phyloP scores from a whole-genome alignment of 2,329 filamentous ascomycete species.

The Zymoseptoria ardabiliae region DNA sequence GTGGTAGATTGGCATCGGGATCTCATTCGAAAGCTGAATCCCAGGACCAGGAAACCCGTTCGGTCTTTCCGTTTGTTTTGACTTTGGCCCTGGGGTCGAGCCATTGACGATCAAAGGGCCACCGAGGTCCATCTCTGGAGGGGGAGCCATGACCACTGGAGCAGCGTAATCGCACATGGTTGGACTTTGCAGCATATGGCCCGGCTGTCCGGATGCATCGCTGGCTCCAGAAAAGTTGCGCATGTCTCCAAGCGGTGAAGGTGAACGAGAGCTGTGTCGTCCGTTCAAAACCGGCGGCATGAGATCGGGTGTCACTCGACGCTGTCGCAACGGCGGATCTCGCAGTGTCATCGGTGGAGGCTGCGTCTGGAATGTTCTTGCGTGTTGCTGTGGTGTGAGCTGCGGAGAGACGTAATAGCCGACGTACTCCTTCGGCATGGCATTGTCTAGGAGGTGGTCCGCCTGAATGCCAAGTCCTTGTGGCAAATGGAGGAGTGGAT shows the following conservation, averaged over 20 bases:
- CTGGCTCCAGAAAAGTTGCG: slow-evolving; percentile 31
- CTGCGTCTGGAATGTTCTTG: slow-evolving; percentile 24
- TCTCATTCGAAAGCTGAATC: slow-evolving; percentile 10
- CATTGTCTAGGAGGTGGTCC: slow-evolving; percentile 21
- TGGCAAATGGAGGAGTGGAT: slow-evolving; percentile 19
- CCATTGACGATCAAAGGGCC: slow-evolving; percentile 38
- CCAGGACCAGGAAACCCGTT: slow-evolving; percentile 12
- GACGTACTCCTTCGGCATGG: slow-evolving; percentile 44
- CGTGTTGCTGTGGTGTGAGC: slow-evolving; percentile 30
- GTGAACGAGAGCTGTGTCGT: slow-evolving; percentile 33
- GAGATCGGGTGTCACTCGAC: slow-evolving; percentile 38
- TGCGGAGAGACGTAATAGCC: slow-evolving; percentile 43
- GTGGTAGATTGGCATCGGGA: slow-evolving; percentile 1
- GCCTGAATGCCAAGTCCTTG: slow-evolving; percentile 14
- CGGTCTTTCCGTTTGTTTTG: slow-evolving; percentile 7
- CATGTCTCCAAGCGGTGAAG: slow-evolving; percentile 40
- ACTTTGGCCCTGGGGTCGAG: slow-evolving; percentile 21
- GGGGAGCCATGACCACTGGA: slow-evolving; percentile 2
- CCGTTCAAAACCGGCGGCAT: slow-evolving; percentile 27
- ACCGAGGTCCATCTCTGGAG: slow-evolving; percentile 13
- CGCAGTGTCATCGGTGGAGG: slow-evolving; percentile 30
- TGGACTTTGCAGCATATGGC: slow-evolving; percentile 14
- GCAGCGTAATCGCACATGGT: slow-evolving; percentile 11
- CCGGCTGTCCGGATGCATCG: slow-evolving; percentile 17
- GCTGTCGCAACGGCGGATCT: slow-evolving; percentile 35